phyloP scores from a whole-genome alignment of 257 asterid genomes.

The Thymus mandschuricus region DNA sequence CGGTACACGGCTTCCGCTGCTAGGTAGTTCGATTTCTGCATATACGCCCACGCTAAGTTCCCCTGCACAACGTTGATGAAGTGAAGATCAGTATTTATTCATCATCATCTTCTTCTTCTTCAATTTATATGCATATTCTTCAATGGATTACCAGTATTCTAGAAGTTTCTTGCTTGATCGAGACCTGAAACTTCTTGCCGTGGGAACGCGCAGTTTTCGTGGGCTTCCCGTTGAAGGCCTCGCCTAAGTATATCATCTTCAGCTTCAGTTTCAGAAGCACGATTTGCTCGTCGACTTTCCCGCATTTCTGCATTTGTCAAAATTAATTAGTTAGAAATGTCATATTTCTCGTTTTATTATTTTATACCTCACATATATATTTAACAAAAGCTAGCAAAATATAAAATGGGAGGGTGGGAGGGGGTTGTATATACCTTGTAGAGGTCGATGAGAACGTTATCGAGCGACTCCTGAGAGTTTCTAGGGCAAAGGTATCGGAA shows the following conservation, averaged over 20 bases:
- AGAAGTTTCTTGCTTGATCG: constrained; percentile 74
- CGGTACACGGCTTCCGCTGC: constrained; percentile 83
- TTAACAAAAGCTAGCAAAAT: too few relatives aligned
- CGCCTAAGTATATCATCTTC: constrained; percentile 66
- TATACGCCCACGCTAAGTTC: constrained; percentile 90
- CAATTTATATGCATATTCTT: too few relatives aligned
- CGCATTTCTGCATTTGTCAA: constrained; percentile 62
- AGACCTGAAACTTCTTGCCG: constrained; percentile 91
- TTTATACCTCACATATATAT: too few relatives aligned
- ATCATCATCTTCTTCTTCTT: too few relatives aligned
- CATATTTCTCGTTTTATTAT: too few relatives aligned
- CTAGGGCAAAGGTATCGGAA: constrained; percentile 64
- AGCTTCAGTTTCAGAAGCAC: constrained; percentile 76
- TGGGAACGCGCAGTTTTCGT: constrained; percentile 91
- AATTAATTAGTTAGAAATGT: too few relatives aligned
- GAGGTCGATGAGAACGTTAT: constrained; percentile 77
- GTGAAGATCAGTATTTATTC: too few relatives aligned
- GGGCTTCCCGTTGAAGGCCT: constrained; percentile 82
- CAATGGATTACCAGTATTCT: constrained; percentile 50
- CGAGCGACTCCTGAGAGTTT: constrained; percentile 74
- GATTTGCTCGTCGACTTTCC: constrained; percentile 81
- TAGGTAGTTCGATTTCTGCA: constrained; percentile 69
- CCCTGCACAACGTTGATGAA: constrained; percentile 43
- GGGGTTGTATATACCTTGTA: constrained; percentile 52
- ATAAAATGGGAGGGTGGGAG: too few relatives aligned